These are phyloP conservation scores for Tricladium varicosporioides DNA, from an alignment of 2,329 filamentous ascomycete species.

Conservation along the genomic window DNA sequence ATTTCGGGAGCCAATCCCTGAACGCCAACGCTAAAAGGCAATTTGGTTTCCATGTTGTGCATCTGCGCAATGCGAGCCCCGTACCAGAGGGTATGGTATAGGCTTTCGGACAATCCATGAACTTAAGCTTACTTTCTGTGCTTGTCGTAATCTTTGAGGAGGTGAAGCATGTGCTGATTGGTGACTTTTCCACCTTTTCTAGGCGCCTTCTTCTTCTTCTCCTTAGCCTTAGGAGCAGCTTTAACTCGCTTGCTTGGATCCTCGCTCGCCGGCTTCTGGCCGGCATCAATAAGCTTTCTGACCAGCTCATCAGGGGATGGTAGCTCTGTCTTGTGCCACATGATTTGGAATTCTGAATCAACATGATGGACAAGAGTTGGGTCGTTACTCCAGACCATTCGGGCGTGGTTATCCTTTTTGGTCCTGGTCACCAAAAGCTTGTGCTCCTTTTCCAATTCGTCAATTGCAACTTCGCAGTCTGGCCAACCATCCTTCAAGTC, in stretches of 20 bases:
- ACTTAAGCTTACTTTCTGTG: background rate
- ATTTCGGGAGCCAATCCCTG: background rate
- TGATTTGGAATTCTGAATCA: constrained; percentile 76
- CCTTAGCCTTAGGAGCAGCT: constrained; percentile 34
- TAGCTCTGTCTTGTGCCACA: constrained; percentile 80
- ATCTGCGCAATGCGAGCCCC: too few species aligned
- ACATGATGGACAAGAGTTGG: constrained; percentile 71
- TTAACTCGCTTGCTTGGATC: constrained; percentile 37
- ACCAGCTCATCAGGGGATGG: constrained; percentile 50
- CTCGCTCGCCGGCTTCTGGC: constrained; percentile 38
- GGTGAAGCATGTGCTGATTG: constrained; percentile 36
- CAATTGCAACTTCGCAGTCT: constrained; percentile 75
- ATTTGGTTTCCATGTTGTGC: background rate
- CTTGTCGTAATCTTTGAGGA: constrained; percentile 25
- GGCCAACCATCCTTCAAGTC: constrained; percentile 97
- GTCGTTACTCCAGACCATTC: constrained; percentile 87
- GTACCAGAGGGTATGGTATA: background rate
- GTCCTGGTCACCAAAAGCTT: constrained; percentile 83
- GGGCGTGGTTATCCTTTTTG: constrained; percentile 86
- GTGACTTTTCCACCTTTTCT: constrained; percentile 36
- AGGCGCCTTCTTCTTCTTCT: constrained; percentile 36
- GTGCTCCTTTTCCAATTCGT: constrained; percentile 73
- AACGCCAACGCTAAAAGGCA: constrained; percentile 12
- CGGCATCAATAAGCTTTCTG: constrained; percentile 38
- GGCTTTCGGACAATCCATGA: background rate